Base-by-base conservation (phyloP, 2,329 filamentous ascomycete genomes). In the Claviceps maximensis region DNA sequence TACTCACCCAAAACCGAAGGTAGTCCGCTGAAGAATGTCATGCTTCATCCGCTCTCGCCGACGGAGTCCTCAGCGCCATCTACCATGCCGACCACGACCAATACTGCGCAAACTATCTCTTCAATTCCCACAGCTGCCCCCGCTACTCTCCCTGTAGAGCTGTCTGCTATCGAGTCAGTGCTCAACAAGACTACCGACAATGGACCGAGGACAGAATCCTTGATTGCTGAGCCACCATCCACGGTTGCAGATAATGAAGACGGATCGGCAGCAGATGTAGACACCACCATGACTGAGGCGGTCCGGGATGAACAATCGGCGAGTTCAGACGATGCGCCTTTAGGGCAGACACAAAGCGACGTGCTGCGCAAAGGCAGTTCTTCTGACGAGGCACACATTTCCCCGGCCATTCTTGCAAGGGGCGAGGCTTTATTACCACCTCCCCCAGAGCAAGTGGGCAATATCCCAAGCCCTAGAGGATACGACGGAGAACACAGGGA, bases 1-100 rank as follows among this genome's bases (percentile, higher is more conserved):
- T 56, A 59, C 38, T 65, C 69, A 3, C 66, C 68, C 1, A 68
- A 60, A 56, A 58, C 69, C 3, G 75, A 77, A 56, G 76, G 75
- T 2, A 79, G 76, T 51, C 76, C 76, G 0, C 62, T 79, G 21
- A 78, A 78, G 63, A 75, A 78, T 49, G 74, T 77, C 38, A 65
- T 74, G 29, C 55, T 75, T 17, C 69, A 67, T 10, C 76, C 75
- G n/a, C 68, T 67, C 8, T 76, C 75, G 10, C 73, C 75, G 0
- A 71, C 69, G 1, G 69, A 73, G 21, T 60, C 67, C 13, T 46
- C 48, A 23, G 33, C 55, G 10, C 44, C 56, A 25, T 49, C 57
- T 9, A 17, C 19, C 2, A 27, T 49, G 8, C 38, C 51, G 42
- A 41, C 38, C 8, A 31, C 51, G 42, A 41, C 38, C 8, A 31